These are phyloP conservation scores for Diaporthe nobilis DNA, from an alignment of 2,329 filamentous ascomycete species.

Conservation along the genomic window DNA sequence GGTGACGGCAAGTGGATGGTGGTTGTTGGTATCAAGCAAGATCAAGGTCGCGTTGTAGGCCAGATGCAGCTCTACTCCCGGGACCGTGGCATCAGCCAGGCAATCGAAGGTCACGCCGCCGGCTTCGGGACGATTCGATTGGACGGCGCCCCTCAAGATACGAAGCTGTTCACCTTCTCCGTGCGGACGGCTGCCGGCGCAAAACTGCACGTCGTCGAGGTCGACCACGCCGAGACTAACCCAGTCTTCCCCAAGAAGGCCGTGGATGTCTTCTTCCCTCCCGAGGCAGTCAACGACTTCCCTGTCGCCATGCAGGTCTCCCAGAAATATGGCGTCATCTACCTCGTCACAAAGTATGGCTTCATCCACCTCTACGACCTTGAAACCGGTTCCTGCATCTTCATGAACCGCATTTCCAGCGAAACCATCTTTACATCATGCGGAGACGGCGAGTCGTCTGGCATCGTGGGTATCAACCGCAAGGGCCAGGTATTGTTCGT, in stretches of 20 bases:
- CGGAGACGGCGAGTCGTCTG: conserved; percentile 84
- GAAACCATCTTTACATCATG: conserved; percentile 98
- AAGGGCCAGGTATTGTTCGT: conserved; percentile 97
- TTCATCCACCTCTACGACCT: conserved; percentile 99
- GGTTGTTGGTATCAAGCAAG: conserved; percentile 94
- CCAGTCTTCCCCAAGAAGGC: conserved; percentile 94
- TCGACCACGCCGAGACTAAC: conserved; percentile 92
- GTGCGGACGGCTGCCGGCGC: conserved; percentile 88
- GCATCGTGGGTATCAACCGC: conserved; percentile 95
- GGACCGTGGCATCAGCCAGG: conserved; percentile 96
- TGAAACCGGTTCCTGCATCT: conserved; percentile 94
- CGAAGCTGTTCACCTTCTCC: conserved; percentile 97
- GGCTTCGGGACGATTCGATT: conserved; percentile 91
- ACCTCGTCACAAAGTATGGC: conserved; percentile 98
- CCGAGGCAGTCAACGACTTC: conserved; percentile 96
- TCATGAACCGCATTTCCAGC: conserved; percentile 99
- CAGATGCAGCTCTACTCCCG: conserved; percentile 98
- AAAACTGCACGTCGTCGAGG: conserved; percentile 97
- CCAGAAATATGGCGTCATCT: conserved; percentile 95
- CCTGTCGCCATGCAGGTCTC: conserved; percentile 98
- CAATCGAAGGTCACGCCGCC: conserved; percentile 97
- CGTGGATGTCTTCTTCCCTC: conserved; percentile 97
- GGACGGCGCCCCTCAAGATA: conserved; percentile 90
- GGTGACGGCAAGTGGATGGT: conserved; percentile 99
- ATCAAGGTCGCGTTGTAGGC: conserved; percentile 92